phyloP scores from a whole-genome alignment of 2,329 filamentous ascomycete genomes.

The Fusarium liriodendri region DNA sequence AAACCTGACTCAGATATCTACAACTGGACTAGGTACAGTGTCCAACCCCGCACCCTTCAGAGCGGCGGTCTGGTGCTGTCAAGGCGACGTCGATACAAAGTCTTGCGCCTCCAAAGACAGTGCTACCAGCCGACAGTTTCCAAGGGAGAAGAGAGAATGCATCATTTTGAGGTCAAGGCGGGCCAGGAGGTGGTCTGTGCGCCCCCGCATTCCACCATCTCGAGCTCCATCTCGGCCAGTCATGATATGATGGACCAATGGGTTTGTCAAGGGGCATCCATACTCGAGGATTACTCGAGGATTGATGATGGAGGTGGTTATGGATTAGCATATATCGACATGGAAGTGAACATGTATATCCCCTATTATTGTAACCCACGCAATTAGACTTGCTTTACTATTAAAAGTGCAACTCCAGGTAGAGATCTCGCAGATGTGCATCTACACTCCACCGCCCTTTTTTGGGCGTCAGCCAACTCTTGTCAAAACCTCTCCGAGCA shows the following conservation, averaged over 20 bases:
- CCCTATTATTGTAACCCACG: not conserved
- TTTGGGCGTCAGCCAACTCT: not conserved
- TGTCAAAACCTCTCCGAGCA: not conserved
- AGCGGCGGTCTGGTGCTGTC: not conserved
- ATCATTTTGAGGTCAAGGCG: not conserved
- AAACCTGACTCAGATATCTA: not conserved
- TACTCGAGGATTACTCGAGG: not conserved
- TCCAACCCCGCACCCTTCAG: not conserved
- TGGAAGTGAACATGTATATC: not conserved
- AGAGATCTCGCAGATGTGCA: not conserved
- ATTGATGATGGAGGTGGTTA: not conserved
- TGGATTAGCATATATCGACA: not conserved
- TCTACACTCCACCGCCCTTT: not conserved
- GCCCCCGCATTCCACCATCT: not conserved
- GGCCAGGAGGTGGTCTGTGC: not conserved
- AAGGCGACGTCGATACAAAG: not conserved
- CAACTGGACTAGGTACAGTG: not conserved
- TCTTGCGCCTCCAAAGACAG: not conserved
- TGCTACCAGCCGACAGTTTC: not conserved
- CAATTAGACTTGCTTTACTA: not conserved
- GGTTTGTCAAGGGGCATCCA: not conserved
- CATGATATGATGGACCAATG: not conserved
- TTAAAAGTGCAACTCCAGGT: not conserved
- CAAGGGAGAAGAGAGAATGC: not conserved
- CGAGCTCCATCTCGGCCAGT: not conserved